Base-by-base conservation (phyloP, 139 green algal genomes). In the Tetraselmis striata region DNA sequence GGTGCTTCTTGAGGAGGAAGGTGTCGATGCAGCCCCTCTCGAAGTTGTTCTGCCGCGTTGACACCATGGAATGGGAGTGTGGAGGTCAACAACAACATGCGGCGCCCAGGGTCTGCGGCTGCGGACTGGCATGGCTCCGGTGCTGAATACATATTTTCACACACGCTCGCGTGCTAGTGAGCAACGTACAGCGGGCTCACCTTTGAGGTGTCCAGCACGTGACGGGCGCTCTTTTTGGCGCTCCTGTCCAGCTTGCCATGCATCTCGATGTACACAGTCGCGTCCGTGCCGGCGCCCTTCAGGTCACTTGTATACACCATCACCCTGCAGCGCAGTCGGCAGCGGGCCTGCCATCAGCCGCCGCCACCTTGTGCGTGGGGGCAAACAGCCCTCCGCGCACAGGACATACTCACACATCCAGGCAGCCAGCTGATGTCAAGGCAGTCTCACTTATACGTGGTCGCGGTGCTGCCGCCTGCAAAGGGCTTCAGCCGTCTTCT, bases 251-350 rank as follows among this genome's bases (percentile, higher is more conserved):
- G 29, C 24, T 32, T 32, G 30, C 77, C 87, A 23, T 28, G 26
- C 1, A 90, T 77, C 82, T 84, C 77, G 23, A 89, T 79, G 5
- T 32, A 76, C 24, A 90, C 86, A 23, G 77, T 80, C 22, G 88
- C 88, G 32, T 92, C 88, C 11, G 88, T 92, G 30, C 88, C 88
- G 25, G 88, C 86, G 24, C 85, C 87, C 18, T 78, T 83, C 1
- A 90, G 79, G 83, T 86, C 84, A 59, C 78, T 82, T 27, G 88
- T 92, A 26, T 84, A 80, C 2, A 79, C 86, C 28, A 80, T 32
- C 1, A 92, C 77, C 25, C 81, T 80, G 84, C 82, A 90, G 27
- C 83, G 75, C 1, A 81, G 77, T 2, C 77, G 28, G 2, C 77
- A 59, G 2, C 75, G 24, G 24, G 24, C 28, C 23, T n/a, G 31